Evolutionary conservation across 1,284 basidiomycete species (phyloP).

Genomic region (Taiwanofungus camphoratus): DNA sequence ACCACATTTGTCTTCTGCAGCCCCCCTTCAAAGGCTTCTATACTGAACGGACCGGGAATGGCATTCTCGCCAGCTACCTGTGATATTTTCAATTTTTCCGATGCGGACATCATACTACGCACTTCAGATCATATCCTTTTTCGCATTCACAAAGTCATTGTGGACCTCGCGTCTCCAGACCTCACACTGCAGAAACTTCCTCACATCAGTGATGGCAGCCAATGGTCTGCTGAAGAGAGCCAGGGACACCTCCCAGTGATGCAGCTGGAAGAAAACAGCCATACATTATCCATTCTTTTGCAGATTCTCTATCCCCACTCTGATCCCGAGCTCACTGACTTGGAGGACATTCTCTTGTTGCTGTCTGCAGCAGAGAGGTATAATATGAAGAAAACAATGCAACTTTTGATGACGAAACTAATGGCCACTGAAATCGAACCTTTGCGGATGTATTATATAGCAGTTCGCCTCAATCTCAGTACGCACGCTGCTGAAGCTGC

Average conservation of each 20-base stretch:
- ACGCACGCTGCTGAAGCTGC: neutral
- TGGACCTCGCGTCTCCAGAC: slow-evolving; percentile 8
- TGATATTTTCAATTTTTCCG: slow-evolving; percentile 11
- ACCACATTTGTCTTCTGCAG: too few species aligned
- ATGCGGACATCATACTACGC: slow-evolving; percentile 14
- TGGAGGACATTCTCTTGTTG: neutral
- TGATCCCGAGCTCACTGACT: neutral
- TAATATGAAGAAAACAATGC: neutral
- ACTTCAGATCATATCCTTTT: slow-evolving; percentile 13
- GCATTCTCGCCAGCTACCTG: neutral
- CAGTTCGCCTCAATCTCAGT: neutral
- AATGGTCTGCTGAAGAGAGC: too few species aligned
- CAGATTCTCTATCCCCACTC: slow-evolving; percentile 1
- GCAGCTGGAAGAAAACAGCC: neutral
- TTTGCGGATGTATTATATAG: slow-evolving; percentile 1
- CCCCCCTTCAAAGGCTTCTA: neutral
- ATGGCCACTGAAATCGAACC: neutral
- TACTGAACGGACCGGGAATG: neutral
- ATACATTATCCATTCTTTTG: neutral
- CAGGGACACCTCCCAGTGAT: neutral
- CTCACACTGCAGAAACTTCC: slow-evolving; percentile 7
- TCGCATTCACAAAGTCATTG: slow-evolving; percentile 7
- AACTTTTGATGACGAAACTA: neutral
- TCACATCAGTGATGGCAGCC: neutral
- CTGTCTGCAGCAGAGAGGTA: neutral